These are phyloP conservation scores for Yamadazyma jaroonii DNA, from an alignment of 1,139 yeast genomes.

Conservation along the genomic window DNA sequence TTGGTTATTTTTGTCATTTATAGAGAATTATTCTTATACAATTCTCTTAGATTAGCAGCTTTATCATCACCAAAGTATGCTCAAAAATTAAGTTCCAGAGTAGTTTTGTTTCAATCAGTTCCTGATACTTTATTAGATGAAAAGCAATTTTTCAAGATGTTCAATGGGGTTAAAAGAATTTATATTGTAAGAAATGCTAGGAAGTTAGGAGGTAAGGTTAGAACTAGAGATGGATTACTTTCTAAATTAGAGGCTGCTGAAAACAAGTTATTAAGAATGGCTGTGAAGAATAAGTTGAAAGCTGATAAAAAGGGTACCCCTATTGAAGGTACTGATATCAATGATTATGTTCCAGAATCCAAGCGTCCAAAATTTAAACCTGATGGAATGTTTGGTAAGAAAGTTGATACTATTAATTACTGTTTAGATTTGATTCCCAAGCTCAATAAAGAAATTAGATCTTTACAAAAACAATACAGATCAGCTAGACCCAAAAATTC, in stretches of 20 bases:
- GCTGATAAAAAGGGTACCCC: conserved; percentile 57
- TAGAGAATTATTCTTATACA: conserved; percentile 78
- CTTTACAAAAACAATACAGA: conserved; percentile 46
- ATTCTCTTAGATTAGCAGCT: conserved; percentile 77
- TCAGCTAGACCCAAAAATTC: conserved; percentile 51
- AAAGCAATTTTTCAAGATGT: conserved; percentile 54
- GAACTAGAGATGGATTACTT: conserved; percentile 62
- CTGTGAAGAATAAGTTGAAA: conserved; percentile 61
- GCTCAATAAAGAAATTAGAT: conserved; percentile 52
- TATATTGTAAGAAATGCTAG: conserved; percentile 71
- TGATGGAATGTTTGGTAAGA: conserved; percentile 52
- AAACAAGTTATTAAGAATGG: conserved; percentile 54
- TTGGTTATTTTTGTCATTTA: conserved; percentile 66
- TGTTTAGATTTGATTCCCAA: conserved; percentile 55
- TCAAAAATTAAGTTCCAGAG: conserved; percentile 67
- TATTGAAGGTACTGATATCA: conserved; percentile 48
- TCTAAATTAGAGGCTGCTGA: conserved; percentile 68
- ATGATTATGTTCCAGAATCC: conserved; percentile 67
- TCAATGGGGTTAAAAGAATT: conserved; percentile 72
- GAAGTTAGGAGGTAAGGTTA: conserved; percentile 55
- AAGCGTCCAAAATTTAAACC: conserved; percentile 72
- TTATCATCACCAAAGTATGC: conserved; percentile 81
- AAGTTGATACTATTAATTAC: conserved; percentile 60
- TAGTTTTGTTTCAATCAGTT: conserved; percentile 76
- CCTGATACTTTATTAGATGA: conserved; percentile 68